phyloP scores from a whole-genome alignment of 2,329 filamentous ascomycete genomes.

The Mollisia scopiformis region DNA sequence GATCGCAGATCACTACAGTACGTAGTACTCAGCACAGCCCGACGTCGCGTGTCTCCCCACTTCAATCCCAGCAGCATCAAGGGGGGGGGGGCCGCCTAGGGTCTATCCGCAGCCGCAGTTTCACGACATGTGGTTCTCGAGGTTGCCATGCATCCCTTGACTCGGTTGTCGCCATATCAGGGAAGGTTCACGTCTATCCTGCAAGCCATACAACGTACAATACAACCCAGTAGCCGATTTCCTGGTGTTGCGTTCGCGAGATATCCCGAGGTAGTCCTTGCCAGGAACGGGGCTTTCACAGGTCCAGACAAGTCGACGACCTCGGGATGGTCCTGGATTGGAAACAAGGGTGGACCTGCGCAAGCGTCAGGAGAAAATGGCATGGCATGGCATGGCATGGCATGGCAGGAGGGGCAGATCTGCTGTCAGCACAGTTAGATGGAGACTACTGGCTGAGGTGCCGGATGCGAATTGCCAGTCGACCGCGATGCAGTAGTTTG shows the following conservation, averaged over 20 bases:
- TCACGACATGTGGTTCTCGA: neutral
- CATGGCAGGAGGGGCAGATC: too few species aligned
- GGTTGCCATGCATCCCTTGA: neutral
- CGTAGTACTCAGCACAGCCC: too few species aligned
- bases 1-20: slow-evolving; percentile 4
- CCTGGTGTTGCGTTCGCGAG: neutral
- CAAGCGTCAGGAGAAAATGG: neutral
- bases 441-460: neutral
- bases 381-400: too few species aligned
- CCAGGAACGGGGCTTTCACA: neutral
- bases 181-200: neutral
- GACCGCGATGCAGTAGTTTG: too few species aligned
- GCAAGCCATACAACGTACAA: too few species aligned
- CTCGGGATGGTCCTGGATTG: neutral
- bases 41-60: too few species aligned
- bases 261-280: neutral
- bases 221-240: neutral
- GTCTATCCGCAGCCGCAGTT: neutral
- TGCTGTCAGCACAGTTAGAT: too few species aligned
- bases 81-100: too few species aligned
- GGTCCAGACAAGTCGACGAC: neutral
- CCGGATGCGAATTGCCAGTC: neutral
- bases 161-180: neutral
- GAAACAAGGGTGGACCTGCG: neutral
- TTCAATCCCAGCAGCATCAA: neutral